Conservation (phyloP, 2,329 filamentous ascomycete species). For the Endocalyx cinctus region DNA sequence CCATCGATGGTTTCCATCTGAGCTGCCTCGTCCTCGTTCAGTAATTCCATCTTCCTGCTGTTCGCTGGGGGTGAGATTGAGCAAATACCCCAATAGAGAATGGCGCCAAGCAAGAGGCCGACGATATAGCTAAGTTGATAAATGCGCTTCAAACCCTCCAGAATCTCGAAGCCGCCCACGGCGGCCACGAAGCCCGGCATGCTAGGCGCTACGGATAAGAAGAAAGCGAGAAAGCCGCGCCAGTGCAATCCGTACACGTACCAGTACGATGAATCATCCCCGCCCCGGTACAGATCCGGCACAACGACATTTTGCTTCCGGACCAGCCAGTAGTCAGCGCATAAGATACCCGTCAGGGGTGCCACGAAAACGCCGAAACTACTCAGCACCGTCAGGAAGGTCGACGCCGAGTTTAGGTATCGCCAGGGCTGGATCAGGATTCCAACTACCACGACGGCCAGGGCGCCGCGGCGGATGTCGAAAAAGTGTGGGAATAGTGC, state of each 20-base stretch:
- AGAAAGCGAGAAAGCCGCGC: neutral
- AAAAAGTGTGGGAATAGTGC: conserved; percentile 40
- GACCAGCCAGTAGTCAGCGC: conserved; percentile 42
- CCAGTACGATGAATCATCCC: neutral
- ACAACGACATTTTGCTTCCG: conserved; percentile 34
- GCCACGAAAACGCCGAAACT: conserved; percentile 40
- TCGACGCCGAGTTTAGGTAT: conserved; percentile 36
- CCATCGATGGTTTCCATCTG: too few species aligned
- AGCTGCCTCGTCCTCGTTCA: too few species aligned
- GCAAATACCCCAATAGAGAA: neutral
- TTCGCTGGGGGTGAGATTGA: neutral
- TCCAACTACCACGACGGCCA: conserved; percentile 35
- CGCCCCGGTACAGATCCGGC: conserved; percentile 37
- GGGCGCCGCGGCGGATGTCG: conserved; percentile 43
- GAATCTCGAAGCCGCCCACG: neutral
- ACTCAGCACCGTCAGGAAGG: conserved; percentile 33
- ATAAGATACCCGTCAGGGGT: conserved; percentile 40
- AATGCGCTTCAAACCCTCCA: neutral
- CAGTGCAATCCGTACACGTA: neutral
- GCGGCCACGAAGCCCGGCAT: neutral
- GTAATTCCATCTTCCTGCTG: too few species aligned
- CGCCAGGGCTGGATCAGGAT: conserved; percentile 42
- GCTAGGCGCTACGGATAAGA: neutral
- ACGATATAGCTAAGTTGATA: neutral
- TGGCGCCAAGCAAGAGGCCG: neutral